These are phyloP conservation scores for Xylariaceae sp. DNA, from an alignment of 2,329 filamentous ascomycete genomes.

Conservation along the genomic window DNA sequence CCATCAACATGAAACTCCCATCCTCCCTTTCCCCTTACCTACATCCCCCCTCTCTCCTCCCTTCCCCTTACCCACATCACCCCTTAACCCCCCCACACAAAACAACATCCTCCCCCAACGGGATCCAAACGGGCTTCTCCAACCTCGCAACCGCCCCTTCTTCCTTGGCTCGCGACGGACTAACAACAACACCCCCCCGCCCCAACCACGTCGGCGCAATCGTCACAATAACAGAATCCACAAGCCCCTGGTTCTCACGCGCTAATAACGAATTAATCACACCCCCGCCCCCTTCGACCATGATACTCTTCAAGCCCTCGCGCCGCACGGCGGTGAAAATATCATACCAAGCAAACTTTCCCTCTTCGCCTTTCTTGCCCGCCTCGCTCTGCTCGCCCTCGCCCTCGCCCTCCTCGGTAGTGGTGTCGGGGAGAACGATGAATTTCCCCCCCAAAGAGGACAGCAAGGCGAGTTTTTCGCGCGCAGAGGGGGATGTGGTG, in stretches of 20 bases:
- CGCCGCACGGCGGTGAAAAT: slow-evolving; percentile 54
- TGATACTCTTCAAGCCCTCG: slow-evolving; percentile 68
- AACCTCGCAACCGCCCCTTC: slow-evolving; percentile 59
- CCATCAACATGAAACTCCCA: too few relatives aligned
- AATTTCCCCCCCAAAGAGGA: slow-evolving; percentile 49
- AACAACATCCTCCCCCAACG: slow-evolving; percentile 77
- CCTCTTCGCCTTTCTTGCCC: slow-evolving; percentile 31
- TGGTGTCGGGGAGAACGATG: slow-evolving; percentile 34
- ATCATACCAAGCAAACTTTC: slow-evolving; percentile 56
- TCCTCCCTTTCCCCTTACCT: too few relatives aligned
- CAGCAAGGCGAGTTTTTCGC: slow-evolving; percentile 38
- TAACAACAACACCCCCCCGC: slow-evolving; percentile 71
- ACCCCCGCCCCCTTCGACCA: slow-evolving; percentile 83
- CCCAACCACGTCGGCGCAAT: slow-evolving; percentile 90
- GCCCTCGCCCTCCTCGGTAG: too few relatives aligned
- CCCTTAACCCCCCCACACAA: slow-evolving; percentile 60
- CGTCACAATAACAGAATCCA: slow-evolving; percentile 79
- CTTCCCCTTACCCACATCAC: not conserved
- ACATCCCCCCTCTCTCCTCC: too few relatives aligned
- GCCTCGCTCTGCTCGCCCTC: too few relatives aligned
- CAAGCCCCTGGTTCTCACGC: slow-evolving; percentile 50
- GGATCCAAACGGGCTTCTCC: slow-evolving; percentile 64
- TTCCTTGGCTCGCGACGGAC: slow-evolving; percentile 52
- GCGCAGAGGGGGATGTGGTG: slow-evolving; percentile 35
- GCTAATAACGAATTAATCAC: slow-evolving; percentile 76